A percentile compares a stretch with the other conserved stretches of the same genome.
These are phyloP conservation scores for Colletotrichum higginsianum DNA, from an alignment of 2,329 filamentous ascomycete genomes.

Conservation along the genomic window DNA sequence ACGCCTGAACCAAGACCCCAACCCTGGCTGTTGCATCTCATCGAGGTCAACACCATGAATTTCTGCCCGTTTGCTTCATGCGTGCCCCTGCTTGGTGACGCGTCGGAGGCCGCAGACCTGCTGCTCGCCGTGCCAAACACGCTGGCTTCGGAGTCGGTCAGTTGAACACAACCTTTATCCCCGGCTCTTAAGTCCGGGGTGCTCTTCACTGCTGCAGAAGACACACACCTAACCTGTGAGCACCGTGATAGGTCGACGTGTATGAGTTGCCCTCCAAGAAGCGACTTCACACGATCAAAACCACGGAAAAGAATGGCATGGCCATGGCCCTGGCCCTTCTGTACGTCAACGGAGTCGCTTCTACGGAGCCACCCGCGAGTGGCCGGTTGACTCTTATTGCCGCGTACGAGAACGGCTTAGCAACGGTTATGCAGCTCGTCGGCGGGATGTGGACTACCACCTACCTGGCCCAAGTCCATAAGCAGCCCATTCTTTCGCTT, in stretches of 20 bases:
- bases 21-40: slow-evolving; percentile 88
- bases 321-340: slow-evolving; percentile 85
- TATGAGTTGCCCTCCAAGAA: slow-evolving; percentile 84
- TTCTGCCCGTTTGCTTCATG: slow-evolving; percentile 89
- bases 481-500: slow-evolving; percentile 86
- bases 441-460: slow-evolving; percentile 62
- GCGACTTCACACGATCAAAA: slow-evolving; percentile 72
- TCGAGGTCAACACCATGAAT: slow-evolving; percentile 93
- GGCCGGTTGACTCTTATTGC: slow-evolving; percentile 73
- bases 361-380: slow-evolving; percentile 23
- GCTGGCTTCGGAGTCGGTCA: slow-evolving; percentile 77
- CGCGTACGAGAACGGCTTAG: slow-evolving; percentile 89
- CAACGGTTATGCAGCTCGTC: slow-evolving; percentile 73
- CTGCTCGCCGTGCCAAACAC: slow-evolving; percentile 87
- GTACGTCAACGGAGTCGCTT: slow-evolving; percentile 55
- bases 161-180: slow-evolving; percentile 45
- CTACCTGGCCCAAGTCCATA: slow-evolving; percentile 79
- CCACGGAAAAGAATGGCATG: slow-evolving; percentile 78
- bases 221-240: slow-evolving; percentile 32
- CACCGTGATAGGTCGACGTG: slow-evolving; percentile 76
- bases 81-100: slow-evolving; percentile 30
- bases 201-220: neutral
- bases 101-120: slow-evolving; percentile 49
- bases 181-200: slow-evolving; percentile 31
- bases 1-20: slow-evolving; percentile 65